phyloP scores from a whole-genome alignment of 164 flowering plant genomes.

The Vitis labrusca region DNA sequence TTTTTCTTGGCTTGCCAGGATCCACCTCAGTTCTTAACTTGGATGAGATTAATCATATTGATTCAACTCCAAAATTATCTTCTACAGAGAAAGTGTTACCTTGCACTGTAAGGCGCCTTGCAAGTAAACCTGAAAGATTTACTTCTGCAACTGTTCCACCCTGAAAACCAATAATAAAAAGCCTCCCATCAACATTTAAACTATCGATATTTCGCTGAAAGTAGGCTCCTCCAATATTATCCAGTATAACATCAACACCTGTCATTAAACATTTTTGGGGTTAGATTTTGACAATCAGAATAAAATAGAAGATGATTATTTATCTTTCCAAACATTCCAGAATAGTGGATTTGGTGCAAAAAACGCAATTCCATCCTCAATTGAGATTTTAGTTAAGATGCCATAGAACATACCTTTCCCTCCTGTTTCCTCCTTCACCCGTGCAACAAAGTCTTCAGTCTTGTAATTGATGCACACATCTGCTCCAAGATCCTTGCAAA shows the following conservation, averaged over 20 bases:
- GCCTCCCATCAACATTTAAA: slow-evolving; percentile 81
- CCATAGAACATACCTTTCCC: slow-evolving; percentile 65
- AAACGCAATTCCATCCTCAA: background rate
- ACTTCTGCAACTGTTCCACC: slow-evolving; percentile 67
- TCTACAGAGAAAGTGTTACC: slow-evolving; percentile 33
- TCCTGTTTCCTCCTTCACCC: slow-evolving; percentile 87
- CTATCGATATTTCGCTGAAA: slow-evolving; percentile 74
- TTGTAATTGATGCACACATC: slow-evolving; percentile 95
- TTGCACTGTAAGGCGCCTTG: slow-evolving; percentile 87
- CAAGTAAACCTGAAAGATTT: slow-evolving; percentile 55
- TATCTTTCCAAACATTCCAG: slow-evolving; percentile 1
- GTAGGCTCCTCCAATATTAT: slow-evolving; percentile 76
- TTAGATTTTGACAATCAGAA: background rate
- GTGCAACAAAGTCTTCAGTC: slow-evolving; percentile 87
- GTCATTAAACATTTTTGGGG: slow-evolving; percentile 5
- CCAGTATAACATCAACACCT: slow-evolving; percentile 95
- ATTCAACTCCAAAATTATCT: no score
- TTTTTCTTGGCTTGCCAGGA: no score
- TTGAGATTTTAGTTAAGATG: background rate
- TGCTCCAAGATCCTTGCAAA: slow-evolving; percentile 88
- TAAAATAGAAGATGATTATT: no score
- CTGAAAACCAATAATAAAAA: slow-evolving; percentile 71
- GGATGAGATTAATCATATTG: no score
- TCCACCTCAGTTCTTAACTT: no score
- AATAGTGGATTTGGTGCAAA: background rate